These are phyloP conservation scores for Boechera stricta DNA, from an alignment of 345 rosid species.

Conservation along the genomic window DNA sequence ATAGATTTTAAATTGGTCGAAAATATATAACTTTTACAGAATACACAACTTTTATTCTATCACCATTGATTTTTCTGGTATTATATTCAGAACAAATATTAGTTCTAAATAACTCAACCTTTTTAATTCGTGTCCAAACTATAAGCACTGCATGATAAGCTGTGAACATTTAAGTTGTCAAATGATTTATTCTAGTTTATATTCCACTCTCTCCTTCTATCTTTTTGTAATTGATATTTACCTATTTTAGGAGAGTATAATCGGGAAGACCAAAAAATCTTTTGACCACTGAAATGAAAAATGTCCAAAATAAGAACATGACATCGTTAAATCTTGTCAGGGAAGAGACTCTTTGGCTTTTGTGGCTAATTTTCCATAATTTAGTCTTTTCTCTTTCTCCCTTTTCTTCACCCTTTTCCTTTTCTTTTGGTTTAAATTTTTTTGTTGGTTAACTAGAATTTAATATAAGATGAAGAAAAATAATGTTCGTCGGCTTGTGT, in stretches of 20 bases:
- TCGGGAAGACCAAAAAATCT: constrained; percentile 25
- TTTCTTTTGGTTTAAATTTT: constrained; percentile 10
- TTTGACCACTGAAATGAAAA: constrained; percentile 21
- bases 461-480: neutral
- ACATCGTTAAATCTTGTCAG: constrained; percentile 43
- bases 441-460: constrained; percentile 9
- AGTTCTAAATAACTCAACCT: neutral
- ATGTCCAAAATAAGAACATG: constrained; percentile 31
- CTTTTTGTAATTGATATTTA: neutral
- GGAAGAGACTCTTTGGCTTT: constrained; percentile 37
- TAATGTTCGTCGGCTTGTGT: constrained; percentile 25
- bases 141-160: neutral
- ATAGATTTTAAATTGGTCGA: too few species aligned
- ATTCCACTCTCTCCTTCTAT: neutral
- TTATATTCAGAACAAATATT: neutral
- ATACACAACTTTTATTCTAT: too few species aligned
- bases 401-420: constrained; percentile 1
- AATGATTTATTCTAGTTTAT: neutral
- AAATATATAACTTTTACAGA: too few species aligned
- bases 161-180: neutral
- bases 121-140: neutral
- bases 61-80: neutral
- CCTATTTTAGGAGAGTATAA: constrained; percentile 26
- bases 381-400: neutral
- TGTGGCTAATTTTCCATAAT: constrained; percentile 18